Evolutionary conservation across 225 moss, liverwort and hornwort genomes (phyloP), one percentile per base, ranked within the genome.

Genomic region (Sphagnum tenellum): DNA sequence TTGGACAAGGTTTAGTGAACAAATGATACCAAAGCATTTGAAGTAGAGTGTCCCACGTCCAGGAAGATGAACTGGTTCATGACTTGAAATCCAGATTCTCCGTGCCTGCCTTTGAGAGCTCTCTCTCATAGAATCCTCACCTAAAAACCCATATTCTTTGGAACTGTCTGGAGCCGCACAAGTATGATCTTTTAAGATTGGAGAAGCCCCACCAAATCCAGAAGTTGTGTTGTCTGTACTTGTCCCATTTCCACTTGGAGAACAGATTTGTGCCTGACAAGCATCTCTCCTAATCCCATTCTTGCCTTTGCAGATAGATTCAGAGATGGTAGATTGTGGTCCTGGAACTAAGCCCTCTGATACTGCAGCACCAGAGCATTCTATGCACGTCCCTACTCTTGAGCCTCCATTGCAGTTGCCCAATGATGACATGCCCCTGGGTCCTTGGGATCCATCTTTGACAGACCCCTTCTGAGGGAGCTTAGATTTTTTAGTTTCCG

Each of bases 31-130:
- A 61, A 93, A 93, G 75, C 89, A 93, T 74, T 93, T 93, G 86
- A 89, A 93, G 74, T 86, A 89, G 3, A 93, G 75, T 3, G 86
- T 89, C 73, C 92, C 92, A 50, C 89, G 89, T 61, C 86, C 89
- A 58, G 83, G 88, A 66, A 93, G 83, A 49, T 81, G 72, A 12
- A 93, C 82, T 47, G 92, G 92, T 46, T 88, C 89, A 66, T 93
- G 89, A 69, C 88, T 93, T 57, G 92, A 93, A 50, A 86, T 71
- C 92, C 89, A 93, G 63, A 93, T 80, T 74, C 86, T 93, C 75
- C 78, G 85, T 51, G 81, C 88, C 72, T 78, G 79, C 67, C 78
- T 71, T 57, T 51, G 49, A 29, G 63, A 66, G 50, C 72, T 76
- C 14, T 79, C 71, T 49, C 52, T 54, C 44, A 70, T 81, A 64